Percentiles rank a stretch among this genome's conserved stretches.
Conservation (phyloP, 2,329 filamentous ascomycete genomes). For the Orbilia brochopaga region DNA sequence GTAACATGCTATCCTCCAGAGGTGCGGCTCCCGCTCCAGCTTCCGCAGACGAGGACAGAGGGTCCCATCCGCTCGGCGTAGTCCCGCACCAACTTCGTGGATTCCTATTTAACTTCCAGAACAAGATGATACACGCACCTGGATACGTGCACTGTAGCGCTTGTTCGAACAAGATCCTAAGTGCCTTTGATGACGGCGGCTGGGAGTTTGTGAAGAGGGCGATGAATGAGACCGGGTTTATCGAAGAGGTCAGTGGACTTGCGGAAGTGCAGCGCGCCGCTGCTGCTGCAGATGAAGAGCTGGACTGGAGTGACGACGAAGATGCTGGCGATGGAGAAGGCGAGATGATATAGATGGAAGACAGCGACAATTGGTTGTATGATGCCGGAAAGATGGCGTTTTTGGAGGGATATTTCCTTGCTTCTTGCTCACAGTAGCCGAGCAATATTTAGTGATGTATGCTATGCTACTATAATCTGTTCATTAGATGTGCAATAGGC, state of each 20-base stretch:
- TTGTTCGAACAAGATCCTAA: slow-evolving; percentile 73
- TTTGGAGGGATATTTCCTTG: too few relatives aligned
- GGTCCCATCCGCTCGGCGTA: slow-evolving; percentile 69
- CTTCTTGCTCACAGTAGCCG: too few relatives aligned
- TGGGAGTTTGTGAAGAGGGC: slow-evolving; percentile 81
- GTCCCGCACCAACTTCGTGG: slow-evolving; percentile 83
- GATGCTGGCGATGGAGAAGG: slow-evolving; percentile 66
- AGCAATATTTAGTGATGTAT: too few relatives aligned
- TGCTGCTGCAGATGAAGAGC: slow-evolving; percentile 59
- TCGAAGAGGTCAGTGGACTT: slow-evolving; percentile 75
- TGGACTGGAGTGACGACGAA: slow-evolving; percentile 66
- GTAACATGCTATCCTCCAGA: slow-evolving; percentile 29
- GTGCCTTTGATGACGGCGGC: slow-evolving; percentile 70
- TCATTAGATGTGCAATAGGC: too few relatives aligned
- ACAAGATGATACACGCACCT: slow-evolving; percentile 73
- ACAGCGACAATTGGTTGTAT: not conserved
- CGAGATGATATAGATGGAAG: slow-evolving; percentile 37
- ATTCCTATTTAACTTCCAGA: slow-evolving; percentile 75
- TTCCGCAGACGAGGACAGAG: slow-evolving; percentile 59
- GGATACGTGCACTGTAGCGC: slow-evolving; percentile 83
- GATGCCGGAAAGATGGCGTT: not conserved
- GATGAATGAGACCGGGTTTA: slow-evolving; percentile 75
- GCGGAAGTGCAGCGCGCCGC: slow-evolving; percentile 72
- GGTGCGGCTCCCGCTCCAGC: slow-evolving; percentile 54
- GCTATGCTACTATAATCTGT: too few relatives aligned